Percentiles rank a stretch among this genome's conserved stretches.
Evolutionary conservation across 2,329 filamentous ascomycete genomes (phyloP).

Genomic region (Ustulina deusta): DNA sequence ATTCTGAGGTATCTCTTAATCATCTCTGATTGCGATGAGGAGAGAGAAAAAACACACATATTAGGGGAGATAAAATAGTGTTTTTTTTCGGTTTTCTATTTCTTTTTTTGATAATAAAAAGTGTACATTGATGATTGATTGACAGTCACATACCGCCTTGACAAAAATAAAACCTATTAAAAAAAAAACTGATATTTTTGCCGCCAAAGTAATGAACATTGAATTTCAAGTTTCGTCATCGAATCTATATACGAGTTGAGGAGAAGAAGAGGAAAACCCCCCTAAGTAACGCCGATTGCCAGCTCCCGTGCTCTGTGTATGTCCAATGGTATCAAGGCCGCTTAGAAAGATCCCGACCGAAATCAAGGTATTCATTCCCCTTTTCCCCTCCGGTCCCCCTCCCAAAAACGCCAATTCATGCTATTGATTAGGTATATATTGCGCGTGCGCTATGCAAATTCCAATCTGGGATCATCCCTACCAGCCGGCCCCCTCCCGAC

Average conservation of each 20-base stretch:
- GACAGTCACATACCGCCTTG: neutral
- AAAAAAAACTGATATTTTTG: neutral
- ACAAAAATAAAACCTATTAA: too few species aligned
- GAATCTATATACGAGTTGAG: conserved; percentile 21
- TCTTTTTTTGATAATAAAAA: conserved; percentile 12
- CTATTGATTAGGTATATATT: neutral
- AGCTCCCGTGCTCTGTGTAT: conserved; percentile 7
- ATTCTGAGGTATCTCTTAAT: neutral
- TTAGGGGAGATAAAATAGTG: conserved; percentile 13
- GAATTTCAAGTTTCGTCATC: neutral
- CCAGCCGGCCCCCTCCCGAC: neutral
- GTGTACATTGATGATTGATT: conserved; percentile 25
- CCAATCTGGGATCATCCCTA: neutral
- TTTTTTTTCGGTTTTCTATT: too few species aligned
- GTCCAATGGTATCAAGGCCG: conserved; percentile 31
- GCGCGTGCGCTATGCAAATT: neutral
- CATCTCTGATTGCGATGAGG: conserved; percentile 6
- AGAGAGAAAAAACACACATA: neutral
- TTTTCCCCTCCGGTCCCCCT: neutral
- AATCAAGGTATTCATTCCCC: neutral
- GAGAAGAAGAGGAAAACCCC: neutral
- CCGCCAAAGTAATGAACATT: conserved; percentile 4
- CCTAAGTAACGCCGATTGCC: conserved; percentile 11
- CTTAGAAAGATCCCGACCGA: neutral
- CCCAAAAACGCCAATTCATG: conserved; percentile 27